Evolutionary conservation across 2,329 filamentous ascomycete species (phyloP).

Genomic region (Aspergillus udagawae): DNA sequence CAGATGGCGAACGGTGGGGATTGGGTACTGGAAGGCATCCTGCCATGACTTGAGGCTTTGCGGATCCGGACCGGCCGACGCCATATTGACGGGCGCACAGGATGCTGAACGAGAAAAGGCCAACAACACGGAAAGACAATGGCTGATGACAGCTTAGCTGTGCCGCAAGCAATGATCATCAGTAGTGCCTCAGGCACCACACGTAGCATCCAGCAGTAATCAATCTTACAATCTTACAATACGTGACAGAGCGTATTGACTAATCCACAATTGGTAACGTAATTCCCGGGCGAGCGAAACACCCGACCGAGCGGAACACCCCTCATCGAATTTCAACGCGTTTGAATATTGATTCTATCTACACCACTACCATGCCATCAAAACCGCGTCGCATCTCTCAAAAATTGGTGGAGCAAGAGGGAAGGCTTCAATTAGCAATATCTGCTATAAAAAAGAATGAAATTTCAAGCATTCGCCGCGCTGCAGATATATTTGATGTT

Average conservation of each 20-base stretch:
- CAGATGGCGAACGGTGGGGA: conserved; percentile 59
- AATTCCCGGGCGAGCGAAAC: too few species aligned
- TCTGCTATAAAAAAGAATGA: too few species aligned
- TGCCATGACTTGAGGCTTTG: conserved; percentile 58
- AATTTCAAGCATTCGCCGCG: too few species aligned
- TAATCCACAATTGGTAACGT: conserved; percentile 8
- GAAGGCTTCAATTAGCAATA: too few species aligned
- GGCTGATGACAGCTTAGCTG: neutral
- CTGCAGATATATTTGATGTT: too few species aligned
- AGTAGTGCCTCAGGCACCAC: conserved; percentile 17
- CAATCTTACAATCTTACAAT: neutral
- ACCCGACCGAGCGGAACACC: too few species aligned
- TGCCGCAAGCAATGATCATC: conserved; percentile 5
- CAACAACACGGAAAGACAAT: conserved; percentile 2
- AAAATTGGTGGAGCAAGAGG: too few species aligned
- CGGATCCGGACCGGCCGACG: conserved; percentile 55
- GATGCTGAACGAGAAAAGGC: conserved; percentile 7
- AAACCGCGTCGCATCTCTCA: too few species aligned
- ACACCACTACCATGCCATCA: too few species aligned
- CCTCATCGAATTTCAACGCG: too few species aligned
- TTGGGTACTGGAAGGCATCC: conserved; percentile 63
- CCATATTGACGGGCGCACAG: conserved; percentile 37
- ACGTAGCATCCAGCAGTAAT: conserved; percentile 3
- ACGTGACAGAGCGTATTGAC: conserved; percentile 3
- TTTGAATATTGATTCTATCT: too few species aligned